Conservation (phyloP, 179 eudicot genomes). For the Amaranthus tricolor region DNA sequence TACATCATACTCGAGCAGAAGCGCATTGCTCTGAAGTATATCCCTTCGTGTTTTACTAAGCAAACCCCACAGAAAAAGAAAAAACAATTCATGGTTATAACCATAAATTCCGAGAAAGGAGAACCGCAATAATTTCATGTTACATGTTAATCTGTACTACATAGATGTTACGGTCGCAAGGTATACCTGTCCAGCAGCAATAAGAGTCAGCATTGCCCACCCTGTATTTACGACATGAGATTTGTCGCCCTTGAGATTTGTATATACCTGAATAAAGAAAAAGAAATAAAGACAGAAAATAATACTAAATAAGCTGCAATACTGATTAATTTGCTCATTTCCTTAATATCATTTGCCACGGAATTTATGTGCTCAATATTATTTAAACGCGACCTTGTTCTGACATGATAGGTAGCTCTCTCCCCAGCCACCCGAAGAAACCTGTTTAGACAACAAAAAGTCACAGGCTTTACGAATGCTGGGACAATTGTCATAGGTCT, state of each 20-base stretch:
- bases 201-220: slow-evolving; percentile 88
- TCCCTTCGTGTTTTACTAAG: not conserved
- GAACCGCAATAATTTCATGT: not conserved
- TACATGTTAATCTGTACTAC: not conserved
- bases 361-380: not conserved
- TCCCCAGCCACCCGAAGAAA: slow-evolving; percentile 93
- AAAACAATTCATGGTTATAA: not conserved
- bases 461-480: slow-evolving; percentile 81
- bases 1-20: not conserved
- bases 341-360: not conserved
- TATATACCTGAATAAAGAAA: slow-evolving; percentile 59
- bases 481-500: slow-evolving; percentile 51
- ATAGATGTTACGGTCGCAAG: not conserved
- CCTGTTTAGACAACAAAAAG: slow-evolving; percentile 78
- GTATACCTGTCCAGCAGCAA: slow-evolving; percentile 80
- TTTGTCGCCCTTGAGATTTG: slow-evolving; percentile 66
- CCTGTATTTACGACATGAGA: slow-evolving; percentile 83
- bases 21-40: not conserved
- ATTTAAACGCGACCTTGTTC: slow-evolving; percentile 52
- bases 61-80: not conserved
- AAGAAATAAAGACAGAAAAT: not conserved
- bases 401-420: slow-evolving; percentile 97
- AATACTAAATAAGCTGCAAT: not conserved
- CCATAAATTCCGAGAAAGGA: not conserved
- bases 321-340: not conserved